Base-by-base conservation (phyloP, 2,329 filamentous ascomycete genomes). In the Aspergillus sp. region DNA sequence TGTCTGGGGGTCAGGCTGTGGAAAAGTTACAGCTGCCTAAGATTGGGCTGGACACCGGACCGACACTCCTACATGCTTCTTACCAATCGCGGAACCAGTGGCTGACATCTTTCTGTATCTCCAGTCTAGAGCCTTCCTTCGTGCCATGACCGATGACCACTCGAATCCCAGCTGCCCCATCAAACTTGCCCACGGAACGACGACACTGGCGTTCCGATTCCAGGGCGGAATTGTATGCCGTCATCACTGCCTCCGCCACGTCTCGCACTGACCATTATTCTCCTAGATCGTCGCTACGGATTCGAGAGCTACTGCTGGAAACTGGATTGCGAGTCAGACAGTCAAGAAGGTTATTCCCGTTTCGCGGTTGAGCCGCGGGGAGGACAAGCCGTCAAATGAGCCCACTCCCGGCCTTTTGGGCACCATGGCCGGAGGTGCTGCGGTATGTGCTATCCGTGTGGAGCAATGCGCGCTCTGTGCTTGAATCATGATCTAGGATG, bases 321-420 rank as follows among this genome's bases (percentile, higher is more conserved):
- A 95, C 86, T 99, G 95, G 95, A 99, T 99, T 80, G 95, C 95
- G 68, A 96, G 91, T 81, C 95, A 99, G 85, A 99, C 95, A 57
- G 95, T 99, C 75, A 99, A 99, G 88, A 99, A 99, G 86, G 95
- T 99, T 70, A 98, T 99, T 75, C 75, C 75, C 25, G 75, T 77
- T 41, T 77, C 75, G 58, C 72, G 74, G 59, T 69, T 77, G 73
- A 77, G 74, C 60, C 70, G 74, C 56, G 73, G 71, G 55, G 72
- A 75, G 62, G 74, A 77, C 64, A 75, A 75, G 70, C 64, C 68
- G 13, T 62, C 69, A 7, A 68, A 71, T 59, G 68, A 68, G 3
- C 74, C 75, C 15, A 71, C 70, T 21, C 75, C 75, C 17, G 75
- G 75, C 79, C 85, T 99, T 79, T 82, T 99, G 73, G 95, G 95